Base-by-base conservation (phyloP, 805 yeast species). In the Saccharomycopsis fodiens region DNA sequence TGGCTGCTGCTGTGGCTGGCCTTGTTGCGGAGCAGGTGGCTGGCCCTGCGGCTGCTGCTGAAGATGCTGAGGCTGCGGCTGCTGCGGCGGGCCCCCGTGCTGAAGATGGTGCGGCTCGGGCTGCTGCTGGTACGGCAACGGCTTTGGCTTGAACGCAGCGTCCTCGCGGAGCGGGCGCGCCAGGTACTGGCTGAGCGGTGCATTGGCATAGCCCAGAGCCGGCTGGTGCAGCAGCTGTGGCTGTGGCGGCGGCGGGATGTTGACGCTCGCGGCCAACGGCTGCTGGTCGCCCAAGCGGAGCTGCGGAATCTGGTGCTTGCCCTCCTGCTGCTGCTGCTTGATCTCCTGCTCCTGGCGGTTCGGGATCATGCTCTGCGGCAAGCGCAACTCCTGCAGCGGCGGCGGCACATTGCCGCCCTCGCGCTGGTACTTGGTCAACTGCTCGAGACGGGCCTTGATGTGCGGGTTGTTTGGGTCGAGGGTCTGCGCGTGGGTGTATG, bases 381-480 rank as follows among this genome's bases (percentile, higher is more conserved):
- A 62, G 59, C 76, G 66, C 52, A 80, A 76, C 63, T 82, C 81
- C 61, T 78, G 76, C 54, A 73, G 68, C 55, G 87, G 82, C n/a
- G 84, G 84, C 8, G 84, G 83, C 19, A 78, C 73, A 61, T 52
- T 70, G 62, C 79, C 78, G 44, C 85, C 84, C 54, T 79, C 82
- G 55, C 78, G 77, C 64, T 79, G 82, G 62, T 78, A 78, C 59
- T 79, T 78, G 45, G 80, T 77, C 59, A 93, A 71, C 56, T 88
- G 95, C 54, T 88, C 93, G 55, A 93, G 74, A 55, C 98, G 78
- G 40, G 91, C 89, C 67, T 87, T 88, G 58, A 93, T 93, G 63
- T 89, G 97, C 42, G 93, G 86, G 61, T 93, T 91, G 52, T 78
- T 84, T 35, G 97, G 97, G 60, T 93, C 97, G 55, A 93, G 76